phyloP scores from a whole-genome alignment of 2,329 filamentous ascomycete species.

The Grosmannia huntii region DNA sequence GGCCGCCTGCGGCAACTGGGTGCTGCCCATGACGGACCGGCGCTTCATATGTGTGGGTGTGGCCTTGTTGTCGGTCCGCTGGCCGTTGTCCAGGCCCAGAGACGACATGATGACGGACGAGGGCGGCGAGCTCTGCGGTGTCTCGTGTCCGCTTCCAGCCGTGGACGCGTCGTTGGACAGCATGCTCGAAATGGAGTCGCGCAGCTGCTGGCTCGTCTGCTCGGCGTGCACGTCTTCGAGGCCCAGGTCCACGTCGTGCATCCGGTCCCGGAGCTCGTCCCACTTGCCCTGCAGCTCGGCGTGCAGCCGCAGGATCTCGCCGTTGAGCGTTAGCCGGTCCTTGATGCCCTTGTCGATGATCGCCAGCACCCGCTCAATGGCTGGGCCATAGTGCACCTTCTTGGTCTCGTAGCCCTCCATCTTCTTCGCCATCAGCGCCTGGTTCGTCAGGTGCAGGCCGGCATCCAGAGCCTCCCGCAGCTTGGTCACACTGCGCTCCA shows the following conservation, averaged over 20 bases:
- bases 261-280: constrained; percentile 61
- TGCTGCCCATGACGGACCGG: constrained; percentile 34
- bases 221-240: constrained; percentile 59
- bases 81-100: constrained; percentile 31
- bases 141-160: constrained; percentile 55
- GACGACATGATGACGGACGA: constrained; percentile 49
- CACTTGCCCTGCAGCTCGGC: constrained; percentile 77
- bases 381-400: constrained; percentile 84
- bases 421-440: constrained; percentile 60
- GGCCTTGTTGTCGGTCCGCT: constrained; percentile 17
- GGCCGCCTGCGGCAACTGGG: constrained; percentile 30
- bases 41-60: constrained; percentile 30
- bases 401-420: constrained; percentile 92
- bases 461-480: constrained; percentile 68
- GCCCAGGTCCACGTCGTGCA: constrained; percentile 60
- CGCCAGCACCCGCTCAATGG: constrained; percentile 78
- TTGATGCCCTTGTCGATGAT: constrained; percentile 95
- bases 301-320: constrained; percentile 79
- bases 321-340: constrained; percentile 91
- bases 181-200: constrained; percentile 89
- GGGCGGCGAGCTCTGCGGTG: constrained; percentile 54
- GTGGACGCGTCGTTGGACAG: constrained; percentile 70
- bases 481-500: constrained; percentile 75
- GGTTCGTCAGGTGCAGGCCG: constrained; percentile 60
- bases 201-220: constrained; percentile 55